These are phyloP conservation scores for Yamadazyma mexicana DNA, from an alignment of 1,139 yeast species.

Conservation along the genomic window DNA sequence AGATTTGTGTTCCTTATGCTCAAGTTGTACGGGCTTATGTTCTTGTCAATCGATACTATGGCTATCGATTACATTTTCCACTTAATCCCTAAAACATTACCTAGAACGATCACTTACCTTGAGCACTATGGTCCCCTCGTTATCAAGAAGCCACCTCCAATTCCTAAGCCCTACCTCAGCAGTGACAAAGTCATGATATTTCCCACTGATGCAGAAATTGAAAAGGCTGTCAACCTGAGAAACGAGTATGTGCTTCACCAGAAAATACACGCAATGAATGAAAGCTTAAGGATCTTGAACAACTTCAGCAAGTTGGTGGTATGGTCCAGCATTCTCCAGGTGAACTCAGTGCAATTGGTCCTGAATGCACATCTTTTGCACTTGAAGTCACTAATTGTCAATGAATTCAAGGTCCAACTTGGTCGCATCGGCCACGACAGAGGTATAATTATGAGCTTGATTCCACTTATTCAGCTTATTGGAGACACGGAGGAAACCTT, in stretches of 20 bases:
- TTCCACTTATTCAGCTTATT: conserved; percentile 22
- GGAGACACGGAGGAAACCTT: conserved; percentile 14
- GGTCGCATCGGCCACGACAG: conserved; percentile 16
- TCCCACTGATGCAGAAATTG: conserved; percentile 36
- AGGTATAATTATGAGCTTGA: conserved; percentile 15
- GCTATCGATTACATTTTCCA: conserved; percentile 12
- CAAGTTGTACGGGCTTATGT: conserved; percentile 6
- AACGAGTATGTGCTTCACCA: conserved; percentile 40
- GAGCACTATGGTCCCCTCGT: conserved; percentile 15
- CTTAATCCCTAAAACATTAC: conserved; percentile 16
- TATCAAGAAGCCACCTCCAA: conserved; percentile 31
- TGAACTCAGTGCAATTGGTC: conserved; percentile 17
- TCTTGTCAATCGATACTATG: conserved; percentile 5
- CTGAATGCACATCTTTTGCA: conserved; percentile 5
- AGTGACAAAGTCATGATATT: conserved; percentile 35
- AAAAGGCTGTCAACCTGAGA: conserved; percentile 25
- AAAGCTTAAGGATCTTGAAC: conserved; percentile 35
- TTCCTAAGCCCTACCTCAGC: conserved; percentile 45
- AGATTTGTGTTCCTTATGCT: conserved; percentile 7
- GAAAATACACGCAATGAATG: conserved; percentile 40
- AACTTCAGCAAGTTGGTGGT: conserved; percentile 38
- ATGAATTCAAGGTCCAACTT: conserved; percentile 24
- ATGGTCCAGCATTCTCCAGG: conserved; percentile 31
- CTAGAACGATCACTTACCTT: conserved; percentile 21
- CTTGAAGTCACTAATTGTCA: conserved; percentile 19